Conservation (phyloP, 352 stramenopile species). For the Salisapilia sapeloensis region DNA sequence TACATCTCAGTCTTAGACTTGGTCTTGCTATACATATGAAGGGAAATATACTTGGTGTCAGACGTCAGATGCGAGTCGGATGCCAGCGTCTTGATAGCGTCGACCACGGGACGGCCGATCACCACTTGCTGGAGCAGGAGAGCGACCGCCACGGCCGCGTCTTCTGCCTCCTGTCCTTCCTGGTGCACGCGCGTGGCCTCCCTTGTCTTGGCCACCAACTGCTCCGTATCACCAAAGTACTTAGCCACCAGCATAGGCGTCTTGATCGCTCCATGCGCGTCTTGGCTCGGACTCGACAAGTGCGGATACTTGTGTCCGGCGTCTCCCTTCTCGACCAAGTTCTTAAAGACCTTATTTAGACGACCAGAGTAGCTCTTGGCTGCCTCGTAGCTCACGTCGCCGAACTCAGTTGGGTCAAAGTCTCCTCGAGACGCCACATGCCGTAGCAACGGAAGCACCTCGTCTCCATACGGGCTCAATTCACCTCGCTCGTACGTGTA, state of each 20-base stretch:
- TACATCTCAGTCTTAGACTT: too few species aligned
- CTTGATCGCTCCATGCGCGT: slow-evolving; percentile 46
- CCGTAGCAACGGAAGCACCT: slow-evolving; percentile 41
- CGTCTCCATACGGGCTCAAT: slow-evolving; percentile 43
- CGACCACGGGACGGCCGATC: slow-evolving; percentile 9
- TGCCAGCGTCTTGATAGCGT: slow-evolving; percentile 17
- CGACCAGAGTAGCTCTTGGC: slow-evolving; percentile 37
- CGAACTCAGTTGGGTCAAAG: slow-evolving; percentile 29
- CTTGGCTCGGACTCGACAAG: slow-evolving; percentile 26
- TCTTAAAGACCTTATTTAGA: slow-evolving; percentile 47
- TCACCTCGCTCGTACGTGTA: slow-evolving; percentile 36
- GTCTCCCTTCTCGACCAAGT: slow-evolving; percentile 47
- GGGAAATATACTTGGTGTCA: too few species aligned
- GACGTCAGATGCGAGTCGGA: slow-evolving; percentile 15
- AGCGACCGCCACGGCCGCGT: slow-evolving; percentile 25
- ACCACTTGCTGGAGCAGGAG: slow-evolving; percentile 37
- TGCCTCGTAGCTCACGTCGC: slow-evolving; percentile 22
- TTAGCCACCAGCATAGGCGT: slow-evolving; percentile 27
- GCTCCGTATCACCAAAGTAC: slow-evolving; percentile 14
- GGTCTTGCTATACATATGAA: too few species aligned
- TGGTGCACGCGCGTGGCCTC: slow-evolving; percentile 38
- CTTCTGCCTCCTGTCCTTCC: slow-evolving; percentile 19
- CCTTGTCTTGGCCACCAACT: slow-evolving; percentile 23
- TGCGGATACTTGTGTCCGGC: slow-evolving; percentile 34
- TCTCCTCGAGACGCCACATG: slow-evolving; percentile 18